A percentile compares a stretch with the other conserved stretches of the same genome.
Conservation (phyloP, 2,329 filamentous ascomycete species). For the Blastomyces percursus region DNA sequence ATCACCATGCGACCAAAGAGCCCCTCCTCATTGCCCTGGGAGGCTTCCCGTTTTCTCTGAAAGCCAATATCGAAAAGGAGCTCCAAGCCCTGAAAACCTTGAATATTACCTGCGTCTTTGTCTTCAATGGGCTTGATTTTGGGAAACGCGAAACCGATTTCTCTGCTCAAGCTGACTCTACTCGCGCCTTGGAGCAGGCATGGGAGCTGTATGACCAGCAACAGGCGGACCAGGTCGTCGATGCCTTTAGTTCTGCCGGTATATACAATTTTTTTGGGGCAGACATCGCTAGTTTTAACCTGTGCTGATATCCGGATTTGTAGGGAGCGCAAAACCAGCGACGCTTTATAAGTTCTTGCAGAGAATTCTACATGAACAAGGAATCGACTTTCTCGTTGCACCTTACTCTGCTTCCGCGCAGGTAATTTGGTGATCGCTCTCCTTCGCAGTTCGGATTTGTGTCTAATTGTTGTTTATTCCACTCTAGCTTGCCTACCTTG, state of each 20-base stretch:
- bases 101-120: conserved; percentile 68
- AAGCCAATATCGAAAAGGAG: conserved; percentile 62
- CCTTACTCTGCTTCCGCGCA: conserved; percentile 83
- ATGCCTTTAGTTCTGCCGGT: conserved; percentile 78
- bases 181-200: conserved; percentile 61
- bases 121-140: conserved; percentile 81
- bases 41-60: conserved; percentile 70
- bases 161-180: conserved; percentile 50
- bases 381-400: conserved; percentile 66
- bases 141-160: conserved; percentile 60
- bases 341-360: conserved; percentile 69
- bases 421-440: conserved; percentile 40
- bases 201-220: conserved; percentile 81
- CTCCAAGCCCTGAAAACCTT: conserved; percentile 59
- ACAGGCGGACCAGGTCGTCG: conserved; percentile 67
- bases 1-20: conserved; percentile 60
- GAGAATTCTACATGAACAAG: conserved; percentile 56
- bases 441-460: not conserved
- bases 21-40: conserved; percentile 83
- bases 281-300: not conserved
- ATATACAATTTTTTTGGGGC: conserved; percentile 18
- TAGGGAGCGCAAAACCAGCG: conserved; percentile 60
- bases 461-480: not conserved
- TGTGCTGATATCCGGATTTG: conserved; percentile 17
- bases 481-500: conserved; percentile 58